Conservation (phyloP, 768 basidiomycete genomes). For the Collybiopsis luxurians region DNA sequence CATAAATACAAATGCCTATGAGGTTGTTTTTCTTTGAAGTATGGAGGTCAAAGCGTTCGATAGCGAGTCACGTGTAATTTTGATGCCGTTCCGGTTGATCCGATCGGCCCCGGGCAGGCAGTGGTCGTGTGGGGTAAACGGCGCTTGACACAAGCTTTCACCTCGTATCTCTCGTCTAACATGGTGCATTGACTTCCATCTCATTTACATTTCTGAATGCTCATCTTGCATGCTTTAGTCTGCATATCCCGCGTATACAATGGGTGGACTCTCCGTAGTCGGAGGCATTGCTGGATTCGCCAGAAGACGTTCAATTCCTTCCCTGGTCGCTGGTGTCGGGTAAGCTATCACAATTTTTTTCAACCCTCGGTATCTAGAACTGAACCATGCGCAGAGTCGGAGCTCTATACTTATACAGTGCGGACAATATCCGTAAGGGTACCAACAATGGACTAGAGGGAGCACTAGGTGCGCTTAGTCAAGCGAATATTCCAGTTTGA, state of each 20-base stretch:
- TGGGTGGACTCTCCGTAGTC: conserved; percentile 73
- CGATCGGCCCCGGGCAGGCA: no score
- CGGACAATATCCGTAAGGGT: conserved; percentile 70
- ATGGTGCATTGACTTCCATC: no score
- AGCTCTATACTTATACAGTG: conserved; percentile 76
- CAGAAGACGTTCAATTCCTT: conserved; percentile 75
- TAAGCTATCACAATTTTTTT: no score
- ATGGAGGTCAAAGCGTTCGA: no score
- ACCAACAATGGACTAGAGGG: conserved; percentile 72
- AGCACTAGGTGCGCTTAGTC: conserved; percentile 60
- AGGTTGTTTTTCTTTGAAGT: no score
- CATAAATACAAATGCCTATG: background rate
- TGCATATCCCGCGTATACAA: conserved; percentile 76
- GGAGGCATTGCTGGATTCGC: conserved; percentile 76
- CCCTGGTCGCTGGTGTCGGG: conserved; percentile 80
- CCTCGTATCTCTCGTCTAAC: no score
- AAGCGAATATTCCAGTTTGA: background rate
- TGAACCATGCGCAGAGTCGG: conserved; percentile 54
- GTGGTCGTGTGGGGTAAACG: no score
- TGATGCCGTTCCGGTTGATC: no score
- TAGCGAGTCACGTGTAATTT: no score
- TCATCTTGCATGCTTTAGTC: conserved; percentile 41
- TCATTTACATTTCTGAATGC: background rate
- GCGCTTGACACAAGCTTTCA: no score
- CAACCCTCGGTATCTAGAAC: no score